A percentile compares a stretch with the other conserved stretches of the same genome.
phyloP scores from a whole-genome alignment of 768 basidiomycete species.

The Pleurotus giganteus region DNA sequence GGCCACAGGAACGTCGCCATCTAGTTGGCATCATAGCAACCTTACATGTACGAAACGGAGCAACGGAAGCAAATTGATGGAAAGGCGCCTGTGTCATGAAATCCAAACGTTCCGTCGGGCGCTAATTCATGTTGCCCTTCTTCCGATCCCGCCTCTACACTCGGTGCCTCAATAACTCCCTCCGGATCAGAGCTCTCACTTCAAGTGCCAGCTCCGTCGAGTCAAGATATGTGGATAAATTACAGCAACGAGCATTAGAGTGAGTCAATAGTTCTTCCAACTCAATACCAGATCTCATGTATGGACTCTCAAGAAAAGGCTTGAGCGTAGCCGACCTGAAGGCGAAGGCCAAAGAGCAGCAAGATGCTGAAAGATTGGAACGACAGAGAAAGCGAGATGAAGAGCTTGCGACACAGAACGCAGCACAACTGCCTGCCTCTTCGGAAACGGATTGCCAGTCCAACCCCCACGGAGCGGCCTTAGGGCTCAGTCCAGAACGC shows the following conservation, averaged over 20 bases:
- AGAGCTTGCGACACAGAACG: constrained; percentile 9
- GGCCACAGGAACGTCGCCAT: too few relatives aligned
- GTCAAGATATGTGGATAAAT: constrained; percentile 67
- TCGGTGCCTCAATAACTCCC: neutral
- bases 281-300: constrained; percentile 16
- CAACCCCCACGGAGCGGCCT: constrained; percentile 6
- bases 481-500: constrained; percentile 26
- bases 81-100: too few relatives aligned
- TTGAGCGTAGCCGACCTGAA: constrained; percentile 37
- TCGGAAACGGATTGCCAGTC: constrained; percentile 14
- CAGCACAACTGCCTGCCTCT: constrained; percentile 10
- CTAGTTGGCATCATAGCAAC: too few relatives aligned
- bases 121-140: neutral
- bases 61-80: too few relatives aligned
- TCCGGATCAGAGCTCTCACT: neutral
- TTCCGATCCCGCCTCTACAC: neutral
- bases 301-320: constrained; percentile 36
- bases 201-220: constrained; percentile 24
- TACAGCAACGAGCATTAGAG: constrained; percentile 63
- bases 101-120: neutral
- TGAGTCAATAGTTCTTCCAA: constrained; percentile 30
- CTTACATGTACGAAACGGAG: too few relatives aligned
- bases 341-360: constrained; percentile 29
- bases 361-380: constrained; percentile 20
- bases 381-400: constrained; percentile 17